Percentiles rank a stretch among this genome's conserved stretches.
phyloP scores from a whole-genome alignment of 2,329 filamentous ascomycete species.

The Exophiala bonariae region DNA sequence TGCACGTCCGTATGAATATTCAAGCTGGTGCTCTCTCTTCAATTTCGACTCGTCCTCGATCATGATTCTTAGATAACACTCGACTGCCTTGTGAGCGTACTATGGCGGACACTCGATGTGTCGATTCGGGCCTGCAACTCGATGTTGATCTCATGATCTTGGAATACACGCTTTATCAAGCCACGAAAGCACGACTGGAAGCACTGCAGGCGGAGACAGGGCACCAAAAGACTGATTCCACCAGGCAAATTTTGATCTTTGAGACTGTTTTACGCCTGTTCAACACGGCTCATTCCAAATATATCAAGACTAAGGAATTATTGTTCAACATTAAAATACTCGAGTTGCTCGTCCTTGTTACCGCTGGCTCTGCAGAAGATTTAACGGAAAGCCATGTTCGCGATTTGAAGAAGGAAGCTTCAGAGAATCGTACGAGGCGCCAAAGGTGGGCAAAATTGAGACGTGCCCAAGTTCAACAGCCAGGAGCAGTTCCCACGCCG shows the following conservation, averaged over 20 bases:
- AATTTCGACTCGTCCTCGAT: too few species aligned
- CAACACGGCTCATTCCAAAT: conserved; percentile 13
- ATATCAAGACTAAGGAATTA: conserved; percentile 5
- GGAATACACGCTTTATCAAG: conserved; percentile 28
- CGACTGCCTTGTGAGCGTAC: background rate
- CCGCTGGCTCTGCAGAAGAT: background rate
- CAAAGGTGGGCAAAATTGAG: too few species aligned
- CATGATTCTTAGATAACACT: too few species aligned
- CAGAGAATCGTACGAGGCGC: too few species aligned
- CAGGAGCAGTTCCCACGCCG: too few species aligned
- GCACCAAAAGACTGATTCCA: background rate
- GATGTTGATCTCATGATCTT: conserved; percentile 29
- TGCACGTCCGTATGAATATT: too few species aligned
- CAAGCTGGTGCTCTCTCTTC: too few species aligned
- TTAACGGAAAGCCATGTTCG: too few species aligned
- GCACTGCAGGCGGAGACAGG: conserved; percentile 1
- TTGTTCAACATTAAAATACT: conserved; percentile 17
- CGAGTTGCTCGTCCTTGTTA: conserved; percentile 21
- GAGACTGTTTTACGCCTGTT: conserved; percentile 19
- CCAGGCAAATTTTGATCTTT: conserved; percentile 11
- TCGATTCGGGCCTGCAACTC: conserved; percentile 24
- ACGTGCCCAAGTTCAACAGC: too few species aligned
- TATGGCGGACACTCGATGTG: conserved; percentile 25
- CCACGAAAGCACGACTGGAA: conserved; percentile 19
- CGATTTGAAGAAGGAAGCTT: too few species aligned